Evolutionary conservation across 2,329 filamentous ascomycete species (phyloP).

Genomic region (Botrytis medusae): DNA sequence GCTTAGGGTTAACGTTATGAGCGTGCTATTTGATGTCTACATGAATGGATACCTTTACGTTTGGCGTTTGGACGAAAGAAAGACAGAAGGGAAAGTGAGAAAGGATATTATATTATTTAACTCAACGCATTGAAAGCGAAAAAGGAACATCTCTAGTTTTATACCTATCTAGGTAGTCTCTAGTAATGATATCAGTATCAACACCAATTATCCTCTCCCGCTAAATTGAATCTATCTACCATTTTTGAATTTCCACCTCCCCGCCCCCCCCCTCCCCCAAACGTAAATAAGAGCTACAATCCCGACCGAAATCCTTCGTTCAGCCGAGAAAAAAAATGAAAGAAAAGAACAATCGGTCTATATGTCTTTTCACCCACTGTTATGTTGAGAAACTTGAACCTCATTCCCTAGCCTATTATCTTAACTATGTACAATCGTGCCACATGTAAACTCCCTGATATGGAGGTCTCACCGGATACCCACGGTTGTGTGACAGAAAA

Average conservation of each 20-base stretch:
- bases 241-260: too few species aligned
- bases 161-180: neutral
- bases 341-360: too few species aligned
- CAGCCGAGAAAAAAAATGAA: too few species aligned
- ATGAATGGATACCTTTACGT: slow-evolving; percentile 3
- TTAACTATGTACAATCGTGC: neutral
- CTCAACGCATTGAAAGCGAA: neutral
- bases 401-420: neutral
- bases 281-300: too few species aligned
- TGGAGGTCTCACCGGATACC: too few species aligned
- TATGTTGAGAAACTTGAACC: neutral
- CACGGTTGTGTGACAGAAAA: neutral
- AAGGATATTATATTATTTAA: neutral
- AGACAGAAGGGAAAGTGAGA: neutral
- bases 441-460: neutral
- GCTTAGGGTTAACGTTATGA: slow-evolving; percentile 46
- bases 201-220: neutral
- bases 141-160: neutral
- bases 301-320: too few species aligned
- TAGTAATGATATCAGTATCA: neutral
- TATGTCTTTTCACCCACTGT: neutral
- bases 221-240: neutral
- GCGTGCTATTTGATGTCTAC: slow-evolving; percentile 13
- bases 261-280: too few species aligned
- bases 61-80: slow-evolving; percentile 15